These are phyloP conservation scores for Verticillium longisporum DNA, from an alignment of 2,329 filamentous ascomycete genomes.

Conservation along the genomic window DNA sequence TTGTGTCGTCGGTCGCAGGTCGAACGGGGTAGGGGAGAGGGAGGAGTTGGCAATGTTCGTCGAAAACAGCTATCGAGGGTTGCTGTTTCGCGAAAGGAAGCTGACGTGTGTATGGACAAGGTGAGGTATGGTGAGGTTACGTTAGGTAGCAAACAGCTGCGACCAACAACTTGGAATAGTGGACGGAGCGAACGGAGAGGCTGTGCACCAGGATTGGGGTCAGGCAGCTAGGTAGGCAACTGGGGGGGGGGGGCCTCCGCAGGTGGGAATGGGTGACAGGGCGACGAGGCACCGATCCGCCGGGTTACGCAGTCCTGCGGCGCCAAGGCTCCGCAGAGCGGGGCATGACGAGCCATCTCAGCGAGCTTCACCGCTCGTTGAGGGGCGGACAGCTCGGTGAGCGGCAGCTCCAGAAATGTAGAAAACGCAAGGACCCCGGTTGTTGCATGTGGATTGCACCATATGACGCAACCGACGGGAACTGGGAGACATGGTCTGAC, in stretches of 20 bases:
- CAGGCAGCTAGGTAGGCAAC: not conserved
- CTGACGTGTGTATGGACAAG: slow-evolving; percentile 7
- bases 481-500: not conserved
- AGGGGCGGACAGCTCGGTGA: not conserved
- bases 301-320: not conserved
- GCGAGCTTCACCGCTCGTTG: not conserved
- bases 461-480: slow-evolving; percentile 4
- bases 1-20: slow-evolving; percentile 2
- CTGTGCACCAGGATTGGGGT: not conserved
- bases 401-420: not conserved
- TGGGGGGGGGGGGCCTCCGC: not conserved
- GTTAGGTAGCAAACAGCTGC: not conserved
- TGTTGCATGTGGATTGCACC: slow-evolving; percentile 3
- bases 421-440: not conserved
- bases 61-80: not conserved
- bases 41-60: not conserved
- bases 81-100: slow-evolving; percentile 2
- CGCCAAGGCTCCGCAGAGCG: not conserved
- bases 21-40: not conserved
- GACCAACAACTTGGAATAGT: not conserved
- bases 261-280: not conserved
- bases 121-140: not conserved
- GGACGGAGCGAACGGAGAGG: slow-evolving; percentile 2
- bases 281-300: not conserved
- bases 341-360: not conserved